phyloP scores from a whole-genome alignment of 495 filamentous ascomycete genomes.

The Podospora didyma region DNA sequence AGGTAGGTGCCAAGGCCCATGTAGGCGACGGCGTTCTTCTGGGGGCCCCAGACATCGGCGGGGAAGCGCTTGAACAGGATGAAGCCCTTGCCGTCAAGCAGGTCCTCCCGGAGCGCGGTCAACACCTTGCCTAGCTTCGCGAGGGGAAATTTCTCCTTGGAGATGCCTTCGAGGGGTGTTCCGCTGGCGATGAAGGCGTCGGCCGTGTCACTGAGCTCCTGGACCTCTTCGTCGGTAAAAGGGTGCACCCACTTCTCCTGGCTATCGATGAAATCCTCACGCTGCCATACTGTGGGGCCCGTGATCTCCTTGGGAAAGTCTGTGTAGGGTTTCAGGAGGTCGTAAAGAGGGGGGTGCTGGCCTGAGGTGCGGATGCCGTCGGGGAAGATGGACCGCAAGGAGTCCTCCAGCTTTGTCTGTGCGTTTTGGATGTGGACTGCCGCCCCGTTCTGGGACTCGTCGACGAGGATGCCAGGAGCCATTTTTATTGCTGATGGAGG shows the following conservation, averaged over 20 bases:
- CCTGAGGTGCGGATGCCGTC: constrained; percentile 65
- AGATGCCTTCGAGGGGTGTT: constrained; percentile 68
- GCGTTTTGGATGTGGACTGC: not conserved
- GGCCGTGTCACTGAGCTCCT: constrained; percentile 61
- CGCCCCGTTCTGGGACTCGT: constrained; percentile 13
- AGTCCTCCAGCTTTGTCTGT: constrained; percentile 20
- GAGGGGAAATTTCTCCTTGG: constrained; percentile 65
- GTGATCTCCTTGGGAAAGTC: constrained; percentile 70
- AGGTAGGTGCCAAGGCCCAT: constrained; percentile 87
- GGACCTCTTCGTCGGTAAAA: constrained; percentile 62
- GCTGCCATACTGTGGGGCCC: constrained; percentile 75
- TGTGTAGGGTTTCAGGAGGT: constrained; percentile 61
- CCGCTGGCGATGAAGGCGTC: constrained; percentile 63
- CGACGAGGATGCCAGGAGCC: constrained; percentile 32
- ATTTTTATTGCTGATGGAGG: constrained; percentile 10
- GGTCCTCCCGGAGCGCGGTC: constrained; percentile 56
- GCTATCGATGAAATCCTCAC: constrained; percentile 65
- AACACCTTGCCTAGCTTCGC: constrained; percentile 57
- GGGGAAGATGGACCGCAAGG: constrained; percentile 35
- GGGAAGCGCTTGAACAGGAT: constrained; percentile 85
- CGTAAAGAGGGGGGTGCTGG: constrained; percentile 71
- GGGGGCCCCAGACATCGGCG: constrained; percentile 67
- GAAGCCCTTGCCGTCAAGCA: constrained; percentile 83
- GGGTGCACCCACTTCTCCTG: constrained; percentile 75
- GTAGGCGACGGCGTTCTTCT: constrained; percentile 80